phyloP scores from a whole-genome alignment of 2,329 filamentous ascomycete genomes.

The Alternaria gaisen region DNA sequence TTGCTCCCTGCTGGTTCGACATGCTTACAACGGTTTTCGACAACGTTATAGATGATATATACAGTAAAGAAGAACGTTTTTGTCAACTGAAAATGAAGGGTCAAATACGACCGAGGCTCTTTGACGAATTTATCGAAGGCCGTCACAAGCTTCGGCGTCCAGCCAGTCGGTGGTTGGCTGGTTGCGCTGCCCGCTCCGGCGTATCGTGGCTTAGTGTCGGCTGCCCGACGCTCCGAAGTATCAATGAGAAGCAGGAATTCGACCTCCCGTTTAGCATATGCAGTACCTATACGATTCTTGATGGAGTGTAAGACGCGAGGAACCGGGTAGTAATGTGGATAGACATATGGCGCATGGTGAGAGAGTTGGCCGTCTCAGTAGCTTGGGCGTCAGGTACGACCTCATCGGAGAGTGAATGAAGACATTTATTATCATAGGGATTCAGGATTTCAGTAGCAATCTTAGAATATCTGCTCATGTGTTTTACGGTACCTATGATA shows the following conservation, averaged over 20 bases:
- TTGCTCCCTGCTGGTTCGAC: conserved; percentile 43
- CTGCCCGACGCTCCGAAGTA: conserved; percentile 3
- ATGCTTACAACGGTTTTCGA: conserved; percentile 9
- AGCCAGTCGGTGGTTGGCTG: conserved; percentile 12
- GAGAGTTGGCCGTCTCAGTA: neutral
- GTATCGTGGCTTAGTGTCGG: conserved; percentile 7
- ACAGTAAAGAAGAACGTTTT: neutral
- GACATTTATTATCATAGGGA: neutral
- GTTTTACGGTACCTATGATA: fast-evolving
- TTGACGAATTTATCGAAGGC: conserved; percentile 4
- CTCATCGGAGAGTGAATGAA: neutral
- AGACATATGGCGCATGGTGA: neutral
- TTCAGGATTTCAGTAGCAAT: neutral
- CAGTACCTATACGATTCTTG: neutral
- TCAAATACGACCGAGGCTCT: conserved; percentile 14
- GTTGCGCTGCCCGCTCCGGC: conserved; percentile 1
- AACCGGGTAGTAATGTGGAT: neutral
- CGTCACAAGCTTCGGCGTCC: conserved; percentile 18
- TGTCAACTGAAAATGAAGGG: neutral
- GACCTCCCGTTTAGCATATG: neutral
- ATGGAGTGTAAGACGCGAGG: neutral
- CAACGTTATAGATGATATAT: neutral
- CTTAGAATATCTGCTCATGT: neutral
- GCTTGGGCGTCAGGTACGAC: neutral
- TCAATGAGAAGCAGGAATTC: neutral